Base-by-base conservation (phyloP, 306 rosid genomes). In the Aeschynomene evenia region DNA sequence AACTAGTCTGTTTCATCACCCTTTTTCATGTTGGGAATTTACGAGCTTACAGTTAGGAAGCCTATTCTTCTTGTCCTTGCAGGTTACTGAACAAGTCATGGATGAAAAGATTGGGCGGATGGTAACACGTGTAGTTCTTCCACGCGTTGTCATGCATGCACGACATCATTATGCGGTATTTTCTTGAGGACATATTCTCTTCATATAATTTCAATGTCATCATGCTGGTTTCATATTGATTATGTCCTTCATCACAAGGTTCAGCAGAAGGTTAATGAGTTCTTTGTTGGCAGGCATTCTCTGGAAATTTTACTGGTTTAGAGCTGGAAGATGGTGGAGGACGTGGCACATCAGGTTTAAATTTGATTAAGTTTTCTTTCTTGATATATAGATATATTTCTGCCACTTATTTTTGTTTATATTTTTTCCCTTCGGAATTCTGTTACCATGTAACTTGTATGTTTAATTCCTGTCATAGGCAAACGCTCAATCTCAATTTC, bases 311-410 rank as follows among this genome's bases (percentile, higher is more conserved):
- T 78, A 84, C 95, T 50, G 97, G 99, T 70, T 85, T 95, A 77
- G 99, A 95, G 83, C 88, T 95, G 68, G 99, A 95, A 87, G 99
- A 95, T 71, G 97, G 99, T 66, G 99, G 99, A 71, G 99, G 99
- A 39, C 96, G 99, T 0, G 97, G 99, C 58, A 95, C 99, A 74
- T 95, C 99, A 88, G 96, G 98, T 82, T 70, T 56, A 53, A 39
- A 49, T 63, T 24, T 48, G 11, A 36, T 58, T 31, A 59, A 12
- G 0, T 21, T 23, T 66, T 60, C 49, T 28, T 29, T 66, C 42
- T 39, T 29, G 2, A 68, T 71, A 36, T 5, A 33, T 22, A 68
- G 68, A 36, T 5, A 33, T 22, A 45, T 55, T 65, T 33, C n/a
- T 22, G 28, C 34, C 39, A 20, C 36, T 49, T 23, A 18, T 22